Conservation (phyloP, 1,139 yeast genomes). For the Candida glucosophila region DNA sequence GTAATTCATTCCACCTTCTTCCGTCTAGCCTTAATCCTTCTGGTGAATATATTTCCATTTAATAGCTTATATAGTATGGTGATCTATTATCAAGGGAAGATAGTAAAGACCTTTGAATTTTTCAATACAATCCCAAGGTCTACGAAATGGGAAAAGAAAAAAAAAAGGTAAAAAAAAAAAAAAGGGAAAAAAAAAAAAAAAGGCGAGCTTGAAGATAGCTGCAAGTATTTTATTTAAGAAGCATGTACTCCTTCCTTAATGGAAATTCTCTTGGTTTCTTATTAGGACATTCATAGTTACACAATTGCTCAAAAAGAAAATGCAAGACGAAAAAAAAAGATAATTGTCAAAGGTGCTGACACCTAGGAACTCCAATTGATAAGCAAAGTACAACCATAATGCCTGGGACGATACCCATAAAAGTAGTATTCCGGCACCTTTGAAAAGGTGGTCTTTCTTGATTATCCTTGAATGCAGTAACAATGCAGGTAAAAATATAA, state of each 20-base stretch:
- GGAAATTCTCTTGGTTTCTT: no score
- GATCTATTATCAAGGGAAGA: no score
- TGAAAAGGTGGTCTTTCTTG: constrained; percentile 7
- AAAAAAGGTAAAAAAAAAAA: no score
- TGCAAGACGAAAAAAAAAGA: constrained; percentile 49
- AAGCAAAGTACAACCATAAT: constrained; percentile 73
- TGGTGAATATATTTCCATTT: constrained; percentile 81
- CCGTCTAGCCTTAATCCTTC: constrained; percentile 93
- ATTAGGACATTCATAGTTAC: no score
- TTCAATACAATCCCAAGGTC: no score
- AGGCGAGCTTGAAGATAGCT: no score
- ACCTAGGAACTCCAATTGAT: constrained; percentile 75
- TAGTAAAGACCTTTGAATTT: no score
- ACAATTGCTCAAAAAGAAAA: constrained; percentile 63
- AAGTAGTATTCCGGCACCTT: constrained; percentile 30
- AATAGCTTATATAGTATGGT: no score
- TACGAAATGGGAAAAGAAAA: no score
- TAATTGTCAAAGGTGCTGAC: constrained; percentile 53
- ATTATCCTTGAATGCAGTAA: constrained; percentile 37
- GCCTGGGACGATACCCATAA: constrained; percentile 72
- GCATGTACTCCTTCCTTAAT: no score
- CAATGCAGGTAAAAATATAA: constrained; percentile 73
- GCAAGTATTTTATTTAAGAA: no score
- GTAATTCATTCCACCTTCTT: constrained; percentile 87
- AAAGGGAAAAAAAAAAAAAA: no score